phyloP scores from a whole-genome alignment of 2,329 filamentous ascomycete species.

The Xylariales sp. region DNA sequence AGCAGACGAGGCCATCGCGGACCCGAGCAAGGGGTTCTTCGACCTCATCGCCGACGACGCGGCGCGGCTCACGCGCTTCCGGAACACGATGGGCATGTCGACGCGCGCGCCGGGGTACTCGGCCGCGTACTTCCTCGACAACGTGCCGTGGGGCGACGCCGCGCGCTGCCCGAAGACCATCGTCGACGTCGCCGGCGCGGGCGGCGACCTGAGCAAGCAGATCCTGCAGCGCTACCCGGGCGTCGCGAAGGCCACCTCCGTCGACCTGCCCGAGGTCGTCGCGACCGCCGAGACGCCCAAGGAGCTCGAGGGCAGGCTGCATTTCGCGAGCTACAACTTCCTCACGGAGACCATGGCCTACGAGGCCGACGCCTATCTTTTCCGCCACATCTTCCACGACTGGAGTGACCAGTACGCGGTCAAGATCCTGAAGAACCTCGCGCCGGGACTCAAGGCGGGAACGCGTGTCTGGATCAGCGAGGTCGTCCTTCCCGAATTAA shows the following conservation, averaged over 20 bases:
- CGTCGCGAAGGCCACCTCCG: conserved; percentile 38
- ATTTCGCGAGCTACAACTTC: conserved; percentile 44
- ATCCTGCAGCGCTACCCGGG: conserved; percentile 38
- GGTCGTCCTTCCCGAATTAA: conserved; percentile 42
- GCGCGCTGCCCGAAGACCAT: conserved; percentile 40
- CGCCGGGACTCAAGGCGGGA: conserved; percentile 46
- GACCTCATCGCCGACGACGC: conserved; percentile 44
- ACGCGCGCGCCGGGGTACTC: conserved; percentile 39
- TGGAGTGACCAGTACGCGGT: conserved; percentile 51
- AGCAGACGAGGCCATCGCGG: conserved; percentile 27
- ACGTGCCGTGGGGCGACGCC: conserved; percentile 42
- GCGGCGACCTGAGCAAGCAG: conserved; percentile 42
- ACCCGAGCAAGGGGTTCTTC: conserved; percentile 43
- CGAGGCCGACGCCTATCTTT: conserved; percentile 43
- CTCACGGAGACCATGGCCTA: conserved; percentile 38
- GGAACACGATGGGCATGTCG: conserved; percentile 44
- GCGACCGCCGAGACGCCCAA: conserved; percentile 39
- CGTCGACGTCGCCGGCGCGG: conserved; percentile 46
- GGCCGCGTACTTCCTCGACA: conserved; percentile 43
- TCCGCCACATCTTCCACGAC: conserved; percentile 52
- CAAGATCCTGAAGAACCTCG: conserved; percentile 48
- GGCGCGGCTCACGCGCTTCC: conserved; percentile 42
- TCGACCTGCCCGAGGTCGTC: conserved; percentile 47
- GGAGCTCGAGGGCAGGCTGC: conserved; percentile 40
- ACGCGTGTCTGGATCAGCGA: conserved; percentile 44